phyloP scores from a whole-genome alignment of 2,329 filamentous ascomycete species.

The Pestalotiopsis sp. region DNA sequence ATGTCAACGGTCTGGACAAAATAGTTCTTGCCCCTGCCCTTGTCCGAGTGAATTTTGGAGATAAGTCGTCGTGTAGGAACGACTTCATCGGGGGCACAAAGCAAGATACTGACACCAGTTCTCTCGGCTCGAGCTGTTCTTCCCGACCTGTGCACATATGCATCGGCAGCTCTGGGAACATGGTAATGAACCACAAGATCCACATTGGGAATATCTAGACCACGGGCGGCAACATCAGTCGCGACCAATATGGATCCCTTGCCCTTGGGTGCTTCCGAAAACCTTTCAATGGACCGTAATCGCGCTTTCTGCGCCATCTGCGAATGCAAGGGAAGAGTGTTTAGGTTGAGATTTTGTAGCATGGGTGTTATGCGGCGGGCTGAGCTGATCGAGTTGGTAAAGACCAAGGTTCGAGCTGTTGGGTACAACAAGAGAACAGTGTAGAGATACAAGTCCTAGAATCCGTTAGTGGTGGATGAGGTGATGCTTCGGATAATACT shows the following conservation, averaged over 20 bases:
- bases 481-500: slow-evolving; percentile 11
- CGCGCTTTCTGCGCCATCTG: slow-evolving; percentile 96
- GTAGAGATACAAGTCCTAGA: slow-evolving; percentile 88
- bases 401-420: slow-evolving; percentile 80
- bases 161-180: slow-evolving; percentile 86
- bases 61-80: slow-evolving; percentile 81
- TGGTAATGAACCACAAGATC: slow-evolving; percentile 95
- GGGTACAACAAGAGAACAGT: slow-evolving; percentile 82
- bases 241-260: slow-evolving; percentile 75
- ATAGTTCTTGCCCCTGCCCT: slow-evolving; percentile 56
- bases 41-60: slow-evolving; percentile 79
- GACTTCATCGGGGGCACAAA: slow-evolving; percentile 92
- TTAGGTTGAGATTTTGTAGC: slow-evolving; percentile 79
- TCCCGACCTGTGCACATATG: slow-evolving; percentile 93
- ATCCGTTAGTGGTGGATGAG: not conserved
- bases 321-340: slow-evolving; percentile 81
- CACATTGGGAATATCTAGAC: slow-evolving; percentile 89
- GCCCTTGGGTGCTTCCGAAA: slow-evolving; percentile 65
- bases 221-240: slow-evolving; percentile 91
- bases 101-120: slow-evolving; percentile 79
- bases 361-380: slow-evolving; percentile 85
- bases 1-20: slow-evolving; percentile 82
- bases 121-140: slow-evolving; percentile 85
- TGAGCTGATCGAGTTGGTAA: slow-evolving; percentile 94
- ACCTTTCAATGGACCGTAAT: slow-evolving; percentile 88